Evolutionary conservation across 2,329 filamentous ascomycete species (phyloP).

Genomic region (Phyllosticta citriasiana): DNA sequence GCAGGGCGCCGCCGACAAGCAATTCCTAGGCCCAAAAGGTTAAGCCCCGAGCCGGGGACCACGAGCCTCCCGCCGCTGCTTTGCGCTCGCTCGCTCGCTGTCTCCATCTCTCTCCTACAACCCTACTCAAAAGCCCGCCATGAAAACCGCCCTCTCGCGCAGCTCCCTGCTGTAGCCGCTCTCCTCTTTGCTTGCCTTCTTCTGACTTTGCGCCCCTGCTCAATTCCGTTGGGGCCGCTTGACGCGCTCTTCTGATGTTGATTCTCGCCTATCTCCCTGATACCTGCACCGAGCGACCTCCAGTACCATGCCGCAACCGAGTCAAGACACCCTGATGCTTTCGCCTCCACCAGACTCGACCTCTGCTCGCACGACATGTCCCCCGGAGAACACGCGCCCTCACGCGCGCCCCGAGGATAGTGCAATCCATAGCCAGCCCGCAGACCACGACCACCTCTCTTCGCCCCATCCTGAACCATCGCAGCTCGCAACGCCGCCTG

Average conservation of each 20-base stretch:
- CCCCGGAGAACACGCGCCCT: conserved; percentile 34
- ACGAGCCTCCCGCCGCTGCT: not conserved
- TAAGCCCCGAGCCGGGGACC: not conserved
- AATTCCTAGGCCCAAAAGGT: not conserved
- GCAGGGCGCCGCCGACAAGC: not conserved
- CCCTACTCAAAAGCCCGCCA: not conserved
- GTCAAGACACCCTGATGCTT: conserved; percentile 33
- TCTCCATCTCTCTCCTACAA: not conserved
- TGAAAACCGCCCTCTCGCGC: conserved; percentile 1
- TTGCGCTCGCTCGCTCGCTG: not conserved
- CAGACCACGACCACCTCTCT: not conserved
- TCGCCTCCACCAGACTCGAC: conserved; percentile 32
- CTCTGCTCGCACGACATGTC: conserved; percentile 39
- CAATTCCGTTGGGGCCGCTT: not conserved
- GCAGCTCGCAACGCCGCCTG: conserved; percentile 19
- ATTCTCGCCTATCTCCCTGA: conserved; percentile 6
- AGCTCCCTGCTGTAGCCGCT: conserved; percentile 8
- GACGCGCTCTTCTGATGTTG: conserved; percentile 4
- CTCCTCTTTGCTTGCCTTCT: not conserved
- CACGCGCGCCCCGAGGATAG: conserved; percentile 7
- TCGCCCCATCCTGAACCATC: conserved; percentile 10
- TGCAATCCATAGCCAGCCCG: conserved; percentile 5
- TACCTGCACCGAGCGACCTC: not conserved
- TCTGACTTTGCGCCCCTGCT: conserved; percentile 8
- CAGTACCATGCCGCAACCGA: conserved; percentile 40